These are phyloP conservation scores for Globisporangium okanoganense DNA, from an alignment of 352 stramenopile species.

Conservation along the genomic window DNA sequence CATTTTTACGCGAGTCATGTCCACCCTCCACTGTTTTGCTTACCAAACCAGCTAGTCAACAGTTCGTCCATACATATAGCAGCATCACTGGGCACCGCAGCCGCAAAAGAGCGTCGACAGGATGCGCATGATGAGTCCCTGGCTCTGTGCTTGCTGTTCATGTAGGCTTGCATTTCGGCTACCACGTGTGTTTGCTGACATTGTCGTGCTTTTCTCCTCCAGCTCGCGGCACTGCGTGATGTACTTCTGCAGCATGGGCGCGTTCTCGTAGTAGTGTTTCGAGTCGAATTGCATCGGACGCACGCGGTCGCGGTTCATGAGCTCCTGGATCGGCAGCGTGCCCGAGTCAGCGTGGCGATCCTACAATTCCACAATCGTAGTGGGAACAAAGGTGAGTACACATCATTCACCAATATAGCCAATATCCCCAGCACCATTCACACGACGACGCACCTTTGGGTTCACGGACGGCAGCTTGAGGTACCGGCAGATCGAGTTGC, in stretches of 20 bases:
- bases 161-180: background rate
- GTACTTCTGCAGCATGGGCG: conserved; percentile 86
- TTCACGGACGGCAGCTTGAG: conserved; percentile 80
- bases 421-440: too few species aligned
- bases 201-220: conserved; percentile 19
- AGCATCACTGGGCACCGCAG: conserved; percentile 2
- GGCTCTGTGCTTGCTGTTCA: background rate
- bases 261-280: conserved; percentile 85
- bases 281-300: conserved; percentile 74
- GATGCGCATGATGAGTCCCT: conserved; percentile 2
- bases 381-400: background rate
- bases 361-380: conserved; percentile 5
- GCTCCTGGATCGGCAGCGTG: conserved; percentile 70
- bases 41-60: background rate
- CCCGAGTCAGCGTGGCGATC: conserved; percentile 67
- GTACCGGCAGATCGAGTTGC: conserved; percentile 88
- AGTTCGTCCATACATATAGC: background rate
- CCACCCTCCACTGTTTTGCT: background rate
- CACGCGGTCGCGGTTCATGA: conserved; percentile 77
- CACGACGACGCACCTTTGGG: conserved; percentile 40
- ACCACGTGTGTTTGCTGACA: background rate
- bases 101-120: conserved; percentile 11
- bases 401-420: too few species aligned
- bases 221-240: conserved; percentile 66
- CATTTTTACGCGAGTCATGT: background rate